Evolutionary conservation across 2,329 filamentous ascomycete genomes (phyloP), one percentile per base, ranked within the genome.

Genomic region (Verruconis gallopava): DNA sequence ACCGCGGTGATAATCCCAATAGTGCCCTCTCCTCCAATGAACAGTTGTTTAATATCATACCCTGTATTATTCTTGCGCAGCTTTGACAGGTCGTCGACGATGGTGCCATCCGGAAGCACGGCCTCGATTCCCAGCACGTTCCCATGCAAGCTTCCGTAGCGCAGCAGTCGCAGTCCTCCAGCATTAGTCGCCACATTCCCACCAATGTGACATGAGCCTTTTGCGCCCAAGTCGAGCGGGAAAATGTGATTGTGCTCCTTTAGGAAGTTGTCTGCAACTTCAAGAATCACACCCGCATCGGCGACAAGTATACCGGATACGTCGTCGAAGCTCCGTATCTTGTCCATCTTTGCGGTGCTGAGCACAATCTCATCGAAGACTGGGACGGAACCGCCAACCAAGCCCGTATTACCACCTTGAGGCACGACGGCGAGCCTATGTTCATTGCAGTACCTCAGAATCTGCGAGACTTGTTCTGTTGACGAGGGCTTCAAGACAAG

Each of bases 281-380:
- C 91, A 12, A 98, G 73, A 46, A 98, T 85, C 47, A 85, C 82
- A 49, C 91, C 93, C 9, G 86, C 86, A 59, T 96, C 91, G 4
- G 78, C 84, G 36, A 95, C 86, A 21, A 98, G 67, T 6, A 89
- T 81, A 39, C 91, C 91, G 41, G 85, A 93, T 39, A 93, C 82
- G 42, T 93, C 81, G 61, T 98, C 91, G 55, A 98, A 96, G 3
- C 81, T 86, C 53, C 82, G 75, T 48, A 98, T 88, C 55, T 77
- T 66, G 68, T 93, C 93, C 85, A 98, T 91, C 49, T 85, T 81
- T 50, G 76, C 73, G 59, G 91, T 78, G 63, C 80, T 94, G 66
- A 98, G 73, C 53, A 98, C 83, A 51, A 98, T 94, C 69, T 98
- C 93, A 59, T 98, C 93, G 57, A 96, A 98, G 15, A 98, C 86